Conservation (phyloP, 345 rosid genomes). For the Brassica juncea region DNA sequence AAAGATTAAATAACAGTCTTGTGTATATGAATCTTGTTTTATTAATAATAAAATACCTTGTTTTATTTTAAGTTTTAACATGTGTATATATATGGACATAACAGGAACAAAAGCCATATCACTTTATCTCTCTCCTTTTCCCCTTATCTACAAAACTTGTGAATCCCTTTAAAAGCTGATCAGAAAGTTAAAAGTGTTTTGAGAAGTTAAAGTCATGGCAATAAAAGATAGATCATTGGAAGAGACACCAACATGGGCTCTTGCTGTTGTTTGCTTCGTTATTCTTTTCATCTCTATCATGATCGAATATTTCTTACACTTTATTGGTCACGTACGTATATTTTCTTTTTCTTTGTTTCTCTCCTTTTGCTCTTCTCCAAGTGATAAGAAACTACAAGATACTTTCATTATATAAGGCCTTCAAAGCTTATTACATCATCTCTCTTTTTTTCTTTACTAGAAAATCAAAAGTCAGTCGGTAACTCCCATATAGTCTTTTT, state of each 20-base stretch:
- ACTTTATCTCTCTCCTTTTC: conserved; percentile 17
- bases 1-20: background rate
- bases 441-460: background rate
- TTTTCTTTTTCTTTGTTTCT: background rate
- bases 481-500: background rate
- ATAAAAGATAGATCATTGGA: conserved; percentile 53
- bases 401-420: background rate
- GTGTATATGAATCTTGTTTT: conserved; percentile 10
- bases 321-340: conserved; percentile 51
- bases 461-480: background rate
- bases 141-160: conserved; percentile 15
- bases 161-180: conserved; percentile 16
- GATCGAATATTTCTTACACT: conserved; percentile 68
- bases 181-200: conserved; percentile 8
- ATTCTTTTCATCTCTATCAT: conserved; percentile 66
- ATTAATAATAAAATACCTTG: background rate
- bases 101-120: conserved; percentile 20
- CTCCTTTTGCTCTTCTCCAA: background rate
- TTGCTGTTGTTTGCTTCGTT: conserved; percentile 77
- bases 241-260: conserved; percentile 90
- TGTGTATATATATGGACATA: conserved; percentile 25
- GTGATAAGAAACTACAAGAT: background rate
- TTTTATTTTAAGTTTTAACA: background rate
- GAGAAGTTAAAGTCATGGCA: conserved; percentile 26
- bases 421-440: background rate